Evolutionary conservation across 2,329 filamentous ascomycete genomes (phyloP).

Genomic region (Cladosporium colombiae): DNA sequence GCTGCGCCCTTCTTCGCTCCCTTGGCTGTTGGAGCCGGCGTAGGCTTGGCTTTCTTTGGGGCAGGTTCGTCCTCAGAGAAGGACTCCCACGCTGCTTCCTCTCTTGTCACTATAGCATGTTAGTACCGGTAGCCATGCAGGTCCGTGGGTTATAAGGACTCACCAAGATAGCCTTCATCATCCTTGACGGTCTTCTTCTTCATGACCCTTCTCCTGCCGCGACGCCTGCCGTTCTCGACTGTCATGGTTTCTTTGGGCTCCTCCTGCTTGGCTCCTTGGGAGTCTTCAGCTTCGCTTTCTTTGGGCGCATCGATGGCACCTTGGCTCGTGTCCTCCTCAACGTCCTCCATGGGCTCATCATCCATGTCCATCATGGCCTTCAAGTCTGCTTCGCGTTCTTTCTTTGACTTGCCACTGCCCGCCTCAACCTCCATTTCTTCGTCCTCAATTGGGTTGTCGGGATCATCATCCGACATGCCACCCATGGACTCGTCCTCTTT

Average conservation of each 20-base stretch:
- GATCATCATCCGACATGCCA: slow-evolving; percentile 49
- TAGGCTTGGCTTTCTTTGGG: slow-evolving; percentile 55
- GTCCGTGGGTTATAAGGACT: slow-evolving; percentile 32
- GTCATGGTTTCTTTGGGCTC: slow-evolving; percentile 49
- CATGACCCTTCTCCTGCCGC: slow-evolving; percentile 77
- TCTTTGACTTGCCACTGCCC: slow-evolving; percentile 47
- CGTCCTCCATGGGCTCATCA: slow-evolving; percentile 33
- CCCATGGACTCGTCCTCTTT: slow-evolving; percentile 35
- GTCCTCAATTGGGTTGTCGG: slow-evolving; percentile 55
- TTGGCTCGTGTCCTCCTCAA: slow-evolving; percentile 28
- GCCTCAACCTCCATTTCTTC: slow-evolving; percentile 52
- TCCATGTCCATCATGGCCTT: slow-evolving; percentile 75
- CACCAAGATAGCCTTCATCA: slow-evolving; percentile 86
- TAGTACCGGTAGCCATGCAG: slow-evolving; percentile 19
- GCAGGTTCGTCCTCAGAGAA: slow-evolving; percentile 86
- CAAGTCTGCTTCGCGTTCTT: slow-evolving; percentile 66
- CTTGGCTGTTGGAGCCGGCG: slow-evolving; percentile 36
- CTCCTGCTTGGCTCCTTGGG: slow-evolving; percentile 41
- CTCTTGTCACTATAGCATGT: slow-evolving; percentile 70
- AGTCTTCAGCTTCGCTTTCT: slow-evolving; percentile 55
- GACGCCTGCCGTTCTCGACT: slow-evolving; percentile 64
- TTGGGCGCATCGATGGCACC: slow-evolving; percentile 8
- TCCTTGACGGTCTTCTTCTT: slow-evolving; percentile 87
- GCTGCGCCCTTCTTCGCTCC: slow-evolving; percentile 55
- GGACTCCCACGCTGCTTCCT: slow-evolving; percentile 84